A percentile compares a stretch with the other conserved stretches of the same genome.
Conservation (phyloP, 2,329 filamentous ascomycete species). For the Epichloe sp. region DNA sequence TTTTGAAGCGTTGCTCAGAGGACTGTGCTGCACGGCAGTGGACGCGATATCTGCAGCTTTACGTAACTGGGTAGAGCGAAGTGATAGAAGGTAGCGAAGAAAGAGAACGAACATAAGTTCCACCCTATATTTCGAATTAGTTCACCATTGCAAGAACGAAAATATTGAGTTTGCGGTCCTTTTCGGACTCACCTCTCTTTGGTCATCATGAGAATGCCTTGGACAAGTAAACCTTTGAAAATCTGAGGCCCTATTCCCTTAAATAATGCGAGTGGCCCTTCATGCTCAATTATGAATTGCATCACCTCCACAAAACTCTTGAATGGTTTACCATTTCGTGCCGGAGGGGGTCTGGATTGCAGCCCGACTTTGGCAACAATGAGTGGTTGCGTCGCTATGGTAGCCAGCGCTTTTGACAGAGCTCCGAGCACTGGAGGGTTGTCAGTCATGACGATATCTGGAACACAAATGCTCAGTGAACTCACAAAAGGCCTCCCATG, state of each 20-base stretch:
- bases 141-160: conserved; percentile 8
- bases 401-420: conserved; percentile 84
- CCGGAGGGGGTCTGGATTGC: conserved; percentile 80
- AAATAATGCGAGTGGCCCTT: conserved; percentile 74
- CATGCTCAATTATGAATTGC: conserved; percentile 81
- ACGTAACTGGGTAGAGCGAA: conserved; percentile 57
- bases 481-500: conserved; percentile 86
- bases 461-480: conserved; percentile 12
- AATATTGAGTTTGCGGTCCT: neutral
- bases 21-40: conserved; percentile 17
- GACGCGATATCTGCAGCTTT: conserved; percentile 53
- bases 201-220: conserved; percentile 97
- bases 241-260: conserved; percentile 95
- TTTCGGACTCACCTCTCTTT: conserved; percentile 64
- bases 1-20: conserved; percentile 30
- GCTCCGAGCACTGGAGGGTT: conserved; percentile 64
- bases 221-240: conserved; percentile 81
- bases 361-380: conserved; percentile 97
- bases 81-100: conserved; percentile 63
- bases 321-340: conserved; percentile 79
- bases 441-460: neutral
- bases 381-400: conserved; percentile 81
- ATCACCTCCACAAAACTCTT: conserved; percentile 91
- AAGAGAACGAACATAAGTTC: conserved; percentile 80
- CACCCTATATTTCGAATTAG: conserved; percentile 39